Percentiles rank a stretch among this genome's conserved stretches.
Conservation (phyloP, 2,329 filamentous ascomycete species). For the Colletotrichum gigasporum region DNA sequence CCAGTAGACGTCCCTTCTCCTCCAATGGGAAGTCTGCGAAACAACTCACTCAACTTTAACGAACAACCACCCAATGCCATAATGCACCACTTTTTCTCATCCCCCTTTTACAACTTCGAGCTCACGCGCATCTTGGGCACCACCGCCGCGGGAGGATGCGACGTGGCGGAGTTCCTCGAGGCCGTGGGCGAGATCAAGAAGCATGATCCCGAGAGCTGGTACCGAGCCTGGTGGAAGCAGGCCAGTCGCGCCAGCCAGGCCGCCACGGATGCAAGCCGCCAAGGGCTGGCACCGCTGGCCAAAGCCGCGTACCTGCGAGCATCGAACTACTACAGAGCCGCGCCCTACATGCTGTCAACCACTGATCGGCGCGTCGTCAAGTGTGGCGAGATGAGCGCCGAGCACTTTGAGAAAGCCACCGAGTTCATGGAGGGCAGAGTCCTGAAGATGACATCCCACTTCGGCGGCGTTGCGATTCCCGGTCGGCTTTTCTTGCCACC, state of each 20-base stretch:
- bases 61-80: not conserved
- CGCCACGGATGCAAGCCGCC: slow-evolving; percentile 37
- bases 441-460: slow-evolving; percentile 38
- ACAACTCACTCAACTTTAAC: slow-evolving; percentile 6
- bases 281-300: slow-evolving; percentile 42
- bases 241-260: slow-evolving; percentile 45
- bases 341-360: slow-evolving; percentile 39
- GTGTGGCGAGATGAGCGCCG: slow-evolving; percentile 8
- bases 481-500: slow-evolving; percentile 48
- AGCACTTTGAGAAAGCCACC: slow-evolving; percentile 37
- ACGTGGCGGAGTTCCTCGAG: slow-evolving; percentile 51
- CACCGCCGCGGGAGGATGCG: slow-evolving; percentile 45
- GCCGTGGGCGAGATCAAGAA: slow-evolving; percentile 47
- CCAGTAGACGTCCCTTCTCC: too few relatives aligned
- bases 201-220: slow-evolving; percentile 50
- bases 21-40: not conserved
- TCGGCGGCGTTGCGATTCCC: slow-evolving; percentile 46
- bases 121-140: slow-evolving; percentile 49
- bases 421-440: slow-evolving; percentile 30
- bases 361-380: slow-evolving; percentile 38
- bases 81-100: slow-evolving; percentile 30
- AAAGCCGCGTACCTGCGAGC: slow-evolving; percentile 49
- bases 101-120: slow-evolving; percentile 54
- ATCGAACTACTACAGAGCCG: slow-evolving; percentile 50
- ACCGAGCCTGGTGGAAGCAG: slow-evolving; percentile 43